phyloP scores from a whole-genome alignment of 1,284 basidiomycete species.

The Cryptococcus floricola region DNA sequence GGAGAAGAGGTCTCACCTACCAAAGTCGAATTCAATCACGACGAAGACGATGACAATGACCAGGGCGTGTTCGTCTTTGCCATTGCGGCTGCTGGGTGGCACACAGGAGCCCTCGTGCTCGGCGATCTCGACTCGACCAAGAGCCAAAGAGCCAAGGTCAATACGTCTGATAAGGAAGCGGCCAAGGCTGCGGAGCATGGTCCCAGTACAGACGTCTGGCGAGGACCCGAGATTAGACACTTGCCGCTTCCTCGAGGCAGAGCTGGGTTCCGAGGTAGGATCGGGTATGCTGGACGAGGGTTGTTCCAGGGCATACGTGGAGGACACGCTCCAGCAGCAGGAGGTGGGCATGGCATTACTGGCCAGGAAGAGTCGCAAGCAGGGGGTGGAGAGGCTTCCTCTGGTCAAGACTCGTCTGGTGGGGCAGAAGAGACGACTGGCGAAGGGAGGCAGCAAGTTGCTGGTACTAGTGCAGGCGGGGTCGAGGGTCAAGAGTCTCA shows the following conservation, averaged over 20 bases:
- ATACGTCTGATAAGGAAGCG: background rate
- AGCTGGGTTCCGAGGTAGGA: background rate
- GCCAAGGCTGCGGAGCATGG: background rate
- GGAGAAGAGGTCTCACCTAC: constrained; percentile 42
- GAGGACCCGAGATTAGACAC: background rate
- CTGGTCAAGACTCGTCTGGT: background rate
- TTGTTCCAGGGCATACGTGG: background rate
- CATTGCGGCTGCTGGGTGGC: constrained; percentile 77
- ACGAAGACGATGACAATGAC: constrained; percentile 7
- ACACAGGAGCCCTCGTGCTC: constrained; percentile 78
- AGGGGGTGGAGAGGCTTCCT: background rate
- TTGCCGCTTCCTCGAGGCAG: background rate
- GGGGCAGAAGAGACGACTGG: too few relatives aligned
- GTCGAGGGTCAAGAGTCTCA: background rate
- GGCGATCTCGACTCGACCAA: constrained; percentile 48
- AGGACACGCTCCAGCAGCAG: background rate
- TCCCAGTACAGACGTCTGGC: background rate
- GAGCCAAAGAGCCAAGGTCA: background rate
- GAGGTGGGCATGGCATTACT: background rate
- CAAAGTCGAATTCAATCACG: background rate
- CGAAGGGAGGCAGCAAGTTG: background rate
- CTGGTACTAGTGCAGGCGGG: background rate
- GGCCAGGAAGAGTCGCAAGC: background rate
- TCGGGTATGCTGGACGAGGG: background rate
- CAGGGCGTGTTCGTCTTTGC: constrained; percentile 67